Evolutionary conservation across 2,329 filamentous ascomycete species (phyloP), one percentile per base, ranked within the genome.

Genomic region (Alternaria sp.): DNA sequence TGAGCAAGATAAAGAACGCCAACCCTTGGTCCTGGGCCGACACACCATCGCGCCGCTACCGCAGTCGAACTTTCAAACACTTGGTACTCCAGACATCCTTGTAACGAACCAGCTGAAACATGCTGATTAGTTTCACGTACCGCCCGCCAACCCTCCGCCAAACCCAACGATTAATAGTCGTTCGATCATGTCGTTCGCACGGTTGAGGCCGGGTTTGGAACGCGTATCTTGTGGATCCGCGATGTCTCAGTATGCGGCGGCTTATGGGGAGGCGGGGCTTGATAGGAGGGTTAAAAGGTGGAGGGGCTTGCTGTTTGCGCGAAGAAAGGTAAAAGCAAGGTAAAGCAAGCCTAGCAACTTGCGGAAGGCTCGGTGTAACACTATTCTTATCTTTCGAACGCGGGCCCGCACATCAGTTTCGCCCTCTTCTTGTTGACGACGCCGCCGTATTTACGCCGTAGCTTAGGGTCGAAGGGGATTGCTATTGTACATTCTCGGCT

Each of bases 101-200:
- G 54, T 17, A 45, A 31, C n/a, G n/a, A 21, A 2, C 26, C n/a
- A 40, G 21, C 34, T 57, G 55, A 57, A 57, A 57, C 55, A n/a
- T 36, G 21, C 26, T 57, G 55, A 57, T 57, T 51, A 34, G 49
- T 51, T 51, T 54, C 54, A 46, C 23, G 49, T 31, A 3, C 45
- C 31, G 39, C 33, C 33, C 13, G 21, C 39, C 34, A 28, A 23
- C 17, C 23, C 41, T 26, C 23, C 13, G 10, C 33, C 21, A n/a
- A 26, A 31, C 21, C 37, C 42, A 49, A 42, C 53, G 45, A 56
- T 51, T 51, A 21, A 50, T 44, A 56, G 28, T 17, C 28, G 50
- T 9, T n/a, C 21, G 44, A 9, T 17, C 44, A 28, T 24, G n/a
- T 50, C 44, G 34, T 36, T 36, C 31, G 36, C 24, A 44, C n/a